A percentile compares a stretch with the other conserved stretches of the same genome.
Conservation (phyloP, 176 grass and related monocot species). For the Otatea glauca region DNA sequence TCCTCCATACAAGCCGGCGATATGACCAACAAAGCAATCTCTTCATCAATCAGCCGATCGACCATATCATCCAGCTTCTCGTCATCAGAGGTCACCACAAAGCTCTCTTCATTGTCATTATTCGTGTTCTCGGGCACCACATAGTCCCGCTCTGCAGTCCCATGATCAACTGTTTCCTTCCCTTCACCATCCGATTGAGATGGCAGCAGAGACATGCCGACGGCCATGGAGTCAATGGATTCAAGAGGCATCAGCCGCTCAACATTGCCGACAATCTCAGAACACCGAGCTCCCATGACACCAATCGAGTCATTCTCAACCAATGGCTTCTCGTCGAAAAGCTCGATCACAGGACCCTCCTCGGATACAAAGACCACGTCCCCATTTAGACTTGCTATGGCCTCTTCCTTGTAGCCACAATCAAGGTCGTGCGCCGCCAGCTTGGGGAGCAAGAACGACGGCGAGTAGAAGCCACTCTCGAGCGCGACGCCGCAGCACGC, state of each 20-base stretch:
- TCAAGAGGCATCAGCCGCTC: constrained; percentile 49
- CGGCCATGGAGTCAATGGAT: constrained; percentile 50
- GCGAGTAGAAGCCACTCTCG: constrained; percentile 90
- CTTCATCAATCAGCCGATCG: constrained; percentile 21
- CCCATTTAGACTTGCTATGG: not conserved
- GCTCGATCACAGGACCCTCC: constrained; percentile 56
- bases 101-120: constrained; percentile 47
- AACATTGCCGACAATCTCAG: constrained; percentile 33
- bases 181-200: constrained; percentile 22
- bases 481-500: constrained; percentile 79
- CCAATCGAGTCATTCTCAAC: constrained; percentile 44
- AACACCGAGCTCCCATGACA: constrained; percentile 25
- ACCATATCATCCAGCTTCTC: constrained; percentile 36
- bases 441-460: constrained; percentile 59
- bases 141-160: not conserved
- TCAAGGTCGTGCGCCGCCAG: constrained; percentile 34
- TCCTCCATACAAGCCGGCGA: constrained; percentile 10
- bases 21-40: not conserved
- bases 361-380: constrained; percentile 55
- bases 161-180: constrained; percentile 36
- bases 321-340: constrained; percentile 54
- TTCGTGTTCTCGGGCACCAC: not conserved
- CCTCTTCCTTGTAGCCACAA: constrained; percentile 28
- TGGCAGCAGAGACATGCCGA: not conserved
- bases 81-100: constrained; percentile 32